Evolutionary conservation across 306 rosid genomes (phyloP), one percentile per base, ranked within the genome.

Genomic region (Sicyos edulis): DNA sequence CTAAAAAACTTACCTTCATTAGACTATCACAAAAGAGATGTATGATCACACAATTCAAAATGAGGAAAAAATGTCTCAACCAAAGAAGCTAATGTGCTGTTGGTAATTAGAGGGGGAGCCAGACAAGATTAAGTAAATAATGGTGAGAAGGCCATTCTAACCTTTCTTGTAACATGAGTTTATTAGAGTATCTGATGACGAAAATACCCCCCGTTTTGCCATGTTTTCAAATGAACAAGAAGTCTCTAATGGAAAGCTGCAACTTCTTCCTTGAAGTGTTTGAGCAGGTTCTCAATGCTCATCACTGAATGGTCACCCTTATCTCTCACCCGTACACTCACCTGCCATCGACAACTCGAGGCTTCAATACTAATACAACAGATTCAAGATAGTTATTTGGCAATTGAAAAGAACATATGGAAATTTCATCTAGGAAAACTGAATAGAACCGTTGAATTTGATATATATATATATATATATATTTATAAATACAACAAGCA

Each of bases 281-380:
- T 47, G 76, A 89, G 89, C 54, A 92, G 78, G 53, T 72, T 61
- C 71, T 89, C 97, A 19, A 86, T 82, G 56, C 84, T 85, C 92
- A 78, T 84, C 21, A 83, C 91, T 0, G 80, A 71, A 63, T 85
- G 88, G 53, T 88, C 96, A 17, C 77, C 84, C 66, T 76, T 76
- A 71, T 88, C 96, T 82, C 98, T 84, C 55, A 90, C 88, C 10
- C 92, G 87, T 70, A 90, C 92, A 61, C 96, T 92, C 78, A 90
- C 96, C 98, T 92, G 90, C 62, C 84, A 82, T 75, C 76, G 74
- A 81, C 11, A 4, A 73, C 6, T 71, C 62, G 1, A 9, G 2
- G 29, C 12, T 29, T 29, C 42, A 10, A 22, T 12, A 58, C 34
- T 21, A 10, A 22, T 52, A 52, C 22, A 1, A 24, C 32, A 10